phyloP scores from a whole-genome alignment of 495 filamentous ascomycete genomes.

The Talaromyces adpressus region DNA sequence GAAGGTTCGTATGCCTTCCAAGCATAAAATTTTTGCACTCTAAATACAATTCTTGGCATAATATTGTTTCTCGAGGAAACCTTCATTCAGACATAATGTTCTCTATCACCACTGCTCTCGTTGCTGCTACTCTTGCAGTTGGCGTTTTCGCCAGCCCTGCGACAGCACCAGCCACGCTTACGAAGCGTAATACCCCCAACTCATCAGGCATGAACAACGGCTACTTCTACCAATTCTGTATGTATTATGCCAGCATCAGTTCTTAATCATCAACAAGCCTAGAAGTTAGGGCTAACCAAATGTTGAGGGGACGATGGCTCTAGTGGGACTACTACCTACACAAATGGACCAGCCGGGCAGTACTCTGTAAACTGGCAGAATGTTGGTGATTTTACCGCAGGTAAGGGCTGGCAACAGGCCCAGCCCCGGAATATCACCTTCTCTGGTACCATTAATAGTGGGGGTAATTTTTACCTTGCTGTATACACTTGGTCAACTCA shows the following conservation, averaged over 20 bases:
- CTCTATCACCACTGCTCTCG: background rate
- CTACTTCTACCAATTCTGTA: conserved; percentile 41
- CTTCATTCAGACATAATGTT: background rate
- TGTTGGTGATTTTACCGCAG: conserved; percentile 53
- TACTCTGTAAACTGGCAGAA: conserved; percentile 52
- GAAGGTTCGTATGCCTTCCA: background rate
- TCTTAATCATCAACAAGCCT: background rate
- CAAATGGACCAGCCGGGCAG: conserved; percentile 41
- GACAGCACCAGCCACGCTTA: conserved; percentile 11
- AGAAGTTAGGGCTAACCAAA: background rate
- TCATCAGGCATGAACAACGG: conserved; percentile 49
- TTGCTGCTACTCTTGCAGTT: conserved; percentile 18
- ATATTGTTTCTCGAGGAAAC: background rate
- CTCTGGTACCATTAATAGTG: conserved; percentile 45
- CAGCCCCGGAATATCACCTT: conserved; percentile 43
- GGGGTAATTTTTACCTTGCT: conserved; percentile 54
- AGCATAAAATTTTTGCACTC: background rate
- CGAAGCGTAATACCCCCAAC: conserved; percentile 26
- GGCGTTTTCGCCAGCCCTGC: conserved; percentile 35
- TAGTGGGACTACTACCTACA: conserved; percentile 33
- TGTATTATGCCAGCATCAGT: background rate
- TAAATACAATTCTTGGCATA: background rate
- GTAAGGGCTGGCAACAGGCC: conserved; percentile 46
- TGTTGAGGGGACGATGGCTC: background rate
- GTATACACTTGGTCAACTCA: conserved; percentile 55